Percentiles rank a stretch among this genome's conserved stretches.
phyloP scores from a whole-genome alignment of 768 basidiomycete species.

The Pulveroboletus sp. region DNA sequence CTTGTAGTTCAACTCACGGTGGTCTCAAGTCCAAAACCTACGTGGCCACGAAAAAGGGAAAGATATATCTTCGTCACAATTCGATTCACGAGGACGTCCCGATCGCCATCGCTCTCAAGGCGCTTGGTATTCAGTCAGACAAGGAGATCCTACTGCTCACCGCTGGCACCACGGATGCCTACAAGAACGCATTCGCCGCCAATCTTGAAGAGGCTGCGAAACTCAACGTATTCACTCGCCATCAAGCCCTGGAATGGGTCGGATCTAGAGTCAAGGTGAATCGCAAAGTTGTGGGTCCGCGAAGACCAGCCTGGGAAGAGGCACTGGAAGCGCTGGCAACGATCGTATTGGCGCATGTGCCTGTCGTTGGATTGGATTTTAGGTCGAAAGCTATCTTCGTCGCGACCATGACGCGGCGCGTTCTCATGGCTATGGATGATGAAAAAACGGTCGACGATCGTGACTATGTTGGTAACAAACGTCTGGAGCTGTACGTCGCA shows the following conservation, averaged over 20 bases:
- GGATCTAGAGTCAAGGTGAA: constrained; percentile 91
- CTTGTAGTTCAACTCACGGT: constrained; percentile 68
- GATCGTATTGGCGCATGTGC: constrained; percentile 95
- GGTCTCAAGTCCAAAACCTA: constrained; percentile 97
- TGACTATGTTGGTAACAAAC: constrained; percentile 99
- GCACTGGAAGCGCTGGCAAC: constrained; percentile 96
- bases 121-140: constrained; percentile 94
- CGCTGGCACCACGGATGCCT: constrained; percentile 87
- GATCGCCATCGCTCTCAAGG: constrained; percentile 93
- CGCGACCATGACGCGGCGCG: constrained; percentile 94
- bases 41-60: constrained; percentile 91
- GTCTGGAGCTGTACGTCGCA: constrained; percentile 83
- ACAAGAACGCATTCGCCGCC: constrained; percentile 82
- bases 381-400: constrained; percentile 94
- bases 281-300: constrained; percentile 73
- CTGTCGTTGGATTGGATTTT: constrained; percentile 86
- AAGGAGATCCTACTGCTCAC: constrained; percentile 95
- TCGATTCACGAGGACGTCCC: constrained; percentile 97
- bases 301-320: constrained; percentile 89
- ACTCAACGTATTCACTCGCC: constrained; percentile 85
- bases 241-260: constrained; percentile 94
- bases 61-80: constrained; percentile 96
- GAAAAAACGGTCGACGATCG: constrained; percentile 97
- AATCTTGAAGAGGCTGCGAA: constrained; percentile 95
- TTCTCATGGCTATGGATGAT: constrained; percentile 95